Conservation (phyloP, 1,284 basidiomycete genomes). For the Leccinum glutinopallens region DNA sequence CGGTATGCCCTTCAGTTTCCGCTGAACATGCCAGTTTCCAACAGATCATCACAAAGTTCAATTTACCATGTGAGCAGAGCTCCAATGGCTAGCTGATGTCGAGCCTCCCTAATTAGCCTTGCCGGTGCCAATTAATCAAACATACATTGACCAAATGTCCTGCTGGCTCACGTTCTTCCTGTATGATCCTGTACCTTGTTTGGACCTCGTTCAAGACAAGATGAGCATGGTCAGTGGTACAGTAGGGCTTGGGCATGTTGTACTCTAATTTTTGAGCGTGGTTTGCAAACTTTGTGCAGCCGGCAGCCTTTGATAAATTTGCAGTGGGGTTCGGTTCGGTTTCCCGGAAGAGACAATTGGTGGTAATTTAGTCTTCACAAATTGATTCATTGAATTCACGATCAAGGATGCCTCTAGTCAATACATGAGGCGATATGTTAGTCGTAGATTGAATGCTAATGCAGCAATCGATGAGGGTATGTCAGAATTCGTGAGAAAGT, state of each 20-base stretch:
- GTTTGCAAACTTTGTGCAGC: conserved; percentile 17
- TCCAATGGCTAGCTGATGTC: neutral
- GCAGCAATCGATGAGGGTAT: conserved; percentile 29
- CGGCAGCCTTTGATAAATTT: conserved; percentile 7
- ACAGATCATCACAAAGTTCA: conserved; percentile 67
- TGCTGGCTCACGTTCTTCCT: conserved; percentile 97
- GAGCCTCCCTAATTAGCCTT: conserved; percentile 47
- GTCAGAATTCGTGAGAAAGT: no score
- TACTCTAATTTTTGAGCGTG: conserved; percentile 4
- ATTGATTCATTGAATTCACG: conserved; percentile 11
- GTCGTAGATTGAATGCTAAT: conserved; percentile 32
- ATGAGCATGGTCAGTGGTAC: conserved; percentile 34
- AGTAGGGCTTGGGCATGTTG: neutral
- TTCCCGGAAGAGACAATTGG: conserved; percentile 14
- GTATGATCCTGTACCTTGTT: conserved; percentile 83
- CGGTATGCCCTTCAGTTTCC: conserved; percentile 31
- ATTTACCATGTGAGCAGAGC: conserved; percentile 46
- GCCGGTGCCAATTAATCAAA: conserved; percentile 65
- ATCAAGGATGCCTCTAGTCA: neutral
- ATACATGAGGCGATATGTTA: conserved; percentile 2
- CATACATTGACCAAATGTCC: conserved; percentile 74
- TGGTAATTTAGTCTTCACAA: neutral
- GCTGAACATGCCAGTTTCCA: conserved; percentile 66
- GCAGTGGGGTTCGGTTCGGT: conserved; percentile 29
- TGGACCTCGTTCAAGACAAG: conserved; percentile 85